Evolutionary conservation across 257 asterid species (phyloP), one percentile per base, ranked within the genome.

Genomic region (Nyctanthes arbortristis): DNA sequence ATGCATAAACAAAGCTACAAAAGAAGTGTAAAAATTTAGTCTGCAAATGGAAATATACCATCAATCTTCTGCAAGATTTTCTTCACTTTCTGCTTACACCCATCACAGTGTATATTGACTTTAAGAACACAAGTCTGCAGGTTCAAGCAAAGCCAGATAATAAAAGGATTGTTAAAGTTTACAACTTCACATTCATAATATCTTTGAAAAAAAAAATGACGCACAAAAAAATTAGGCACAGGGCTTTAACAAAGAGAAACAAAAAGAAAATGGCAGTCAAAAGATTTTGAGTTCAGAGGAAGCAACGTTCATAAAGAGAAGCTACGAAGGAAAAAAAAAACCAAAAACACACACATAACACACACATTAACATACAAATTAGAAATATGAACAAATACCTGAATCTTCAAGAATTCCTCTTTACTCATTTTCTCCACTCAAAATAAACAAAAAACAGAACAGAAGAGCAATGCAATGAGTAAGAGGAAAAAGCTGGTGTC

Each of bases 91-190:
- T 84, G 87, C 81, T 90, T 93, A 80, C 98, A 93, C 2, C 97
- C 98, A 77, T 93, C 98, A 79, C 98, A 90, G 88, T 93, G 98
- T 65, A 93, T 93, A 77, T 88, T 88, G 88, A 93, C 97, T 76
- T 90, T 93, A 36, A 93, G 95, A 16, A 82, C 98, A 82, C 97
- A 93, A 68, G 96, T 93, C 98, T 92, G 98, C 85, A 79, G 39
- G 85, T 39, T 79, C 87, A 86, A 85, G 88, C 89, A 83, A 81
- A 85, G 67, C 71, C 85, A 82, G 61, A 22, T 75, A 49, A n/a
- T n/a, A n/a, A n/a, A n/a, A n/a, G n/a, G n/a, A n/a, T n/a, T n/a
- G n/a, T 78, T 79, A 77, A 84, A 87, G 82, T 54, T 72, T 71
- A 65, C 74, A 76, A 34, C 80, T 80, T 80, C 73, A 75, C 56